Evolutionary conservation across 139 green algal genomes (phyloP).

Genomic region (Monoraphidium neglectum): DNA sequence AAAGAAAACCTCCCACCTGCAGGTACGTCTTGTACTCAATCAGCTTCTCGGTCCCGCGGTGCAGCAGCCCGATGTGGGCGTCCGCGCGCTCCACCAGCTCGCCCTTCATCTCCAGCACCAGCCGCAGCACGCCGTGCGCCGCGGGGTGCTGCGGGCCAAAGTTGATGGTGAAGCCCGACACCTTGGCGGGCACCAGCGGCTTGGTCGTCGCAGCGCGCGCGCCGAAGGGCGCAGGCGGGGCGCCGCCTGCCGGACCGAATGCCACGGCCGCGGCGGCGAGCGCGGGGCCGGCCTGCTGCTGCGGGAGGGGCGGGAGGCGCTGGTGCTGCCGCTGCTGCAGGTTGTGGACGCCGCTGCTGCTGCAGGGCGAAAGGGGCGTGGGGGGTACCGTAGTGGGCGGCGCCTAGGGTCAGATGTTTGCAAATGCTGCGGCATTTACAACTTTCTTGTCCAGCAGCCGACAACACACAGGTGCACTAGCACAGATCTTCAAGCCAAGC

Average conservation of each 20-base stretch:
- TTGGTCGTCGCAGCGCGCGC: slow-evolving; percentile 38
- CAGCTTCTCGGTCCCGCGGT: slow-evolving; percentile 87
- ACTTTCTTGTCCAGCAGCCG: too few species aligned
- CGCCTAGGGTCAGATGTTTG: too few species aligned
- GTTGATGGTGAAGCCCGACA: slow-evolving; percentile 91
- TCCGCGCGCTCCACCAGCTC: slow-evolving; percentile 77
- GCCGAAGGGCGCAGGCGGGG: slow-evolving; percentile 12
- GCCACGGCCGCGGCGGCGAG: neutral
- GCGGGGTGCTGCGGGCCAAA: slow-evolving; percentile 92
- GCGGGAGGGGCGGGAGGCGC: neutral
- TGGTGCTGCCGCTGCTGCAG: neutral
- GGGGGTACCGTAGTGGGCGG: too few species aligned
- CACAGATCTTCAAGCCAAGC: too few species aligned
- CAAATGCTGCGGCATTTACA: too few species aligned
- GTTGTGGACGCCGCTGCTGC: slow-evolving; percentile 6
- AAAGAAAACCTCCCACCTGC: slow-evolving; percentile 34
- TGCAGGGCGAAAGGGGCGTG: too few species aligned
- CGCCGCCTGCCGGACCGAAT: too few species aligned
- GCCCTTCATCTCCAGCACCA: slow-evolving; percentile 90
- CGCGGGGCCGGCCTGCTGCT: slow-evolving; percentile 15
- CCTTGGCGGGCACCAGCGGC: slow-evolving; percentile 50
- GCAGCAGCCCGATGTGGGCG: slow-evolving; percentile 85
- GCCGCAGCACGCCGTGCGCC: slow-evolving; percentile 83
- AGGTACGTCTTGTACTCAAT: slow-evolving; percentile 92
- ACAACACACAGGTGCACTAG: too few species aligned